These are phyloP conservation scores for Leptographium radiaticola DNA, from an alignment of 2,329 filamentous ascomycete genomes.

Conservation along the genomic window DNA sequence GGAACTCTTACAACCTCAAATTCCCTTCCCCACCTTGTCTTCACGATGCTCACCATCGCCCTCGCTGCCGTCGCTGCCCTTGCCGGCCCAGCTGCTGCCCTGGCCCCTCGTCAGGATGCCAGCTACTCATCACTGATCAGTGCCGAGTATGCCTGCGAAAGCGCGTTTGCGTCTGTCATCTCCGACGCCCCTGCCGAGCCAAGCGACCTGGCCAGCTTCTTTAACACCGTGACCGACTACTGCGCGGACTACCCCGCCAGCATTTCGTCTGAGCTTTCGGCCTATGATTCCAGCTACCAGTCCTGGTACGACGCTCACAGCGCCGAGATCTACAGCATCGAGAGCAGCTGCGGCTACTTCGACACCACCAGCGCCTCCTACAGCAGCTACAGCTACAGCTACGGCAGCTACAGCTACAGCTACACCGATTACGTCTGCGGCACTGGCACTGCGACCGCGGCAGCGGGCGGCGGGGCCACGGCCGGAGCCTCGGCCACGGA, in stretches of 20 bases:
- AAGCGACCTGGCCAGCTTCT: constrained; percentile 11
- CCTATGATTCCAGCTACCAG: constrained; percentile 2
- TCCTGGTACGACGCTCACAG: constrained; percentile 15
- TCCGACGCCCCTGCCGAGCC: constrained; percentile 14
- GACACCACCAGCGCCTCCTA: not conserved
- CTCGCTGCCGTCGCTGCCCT: constrained; percentile 13
- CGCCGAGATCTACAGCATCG: constrained; percentile 11
- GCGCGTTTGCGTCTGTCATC: constrained; percentile 11
- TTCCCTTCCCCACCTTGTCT: not conserved
- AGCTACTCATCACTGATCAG: constrained; percentile 4
- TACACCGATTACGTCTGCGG: constrained; percentile 1
- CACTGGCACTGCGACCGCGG: not conserved
- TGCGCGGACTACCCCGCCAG: constrained; percentile 15
- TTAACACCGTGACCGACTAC: constrained; percentile 11
- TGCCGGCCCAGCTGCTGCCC: constrained; percentile 12
- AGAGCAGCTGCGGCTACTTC: constrained; percentile 12
- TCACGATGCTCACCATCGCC: not conserved
- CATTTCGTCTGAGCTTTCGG: constrained; percentile 14
- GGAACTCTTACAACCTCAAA: too few relatives aligned
- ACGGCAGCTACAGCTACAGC: constrained; percentile 1
- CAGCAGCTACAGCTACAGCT: constrained; percentile 8
- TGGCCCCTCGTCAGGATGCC: constrained; percentile 7
- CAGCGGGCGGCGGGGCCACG: not conserved
- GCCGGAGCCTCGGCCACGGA: not conserved
- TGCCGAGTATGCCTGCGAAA: constrained; percentile 8